phyloP scores from a whole-genome alignment of 768 basidiomycete species.

The Tricholoma sp. region DNA sequence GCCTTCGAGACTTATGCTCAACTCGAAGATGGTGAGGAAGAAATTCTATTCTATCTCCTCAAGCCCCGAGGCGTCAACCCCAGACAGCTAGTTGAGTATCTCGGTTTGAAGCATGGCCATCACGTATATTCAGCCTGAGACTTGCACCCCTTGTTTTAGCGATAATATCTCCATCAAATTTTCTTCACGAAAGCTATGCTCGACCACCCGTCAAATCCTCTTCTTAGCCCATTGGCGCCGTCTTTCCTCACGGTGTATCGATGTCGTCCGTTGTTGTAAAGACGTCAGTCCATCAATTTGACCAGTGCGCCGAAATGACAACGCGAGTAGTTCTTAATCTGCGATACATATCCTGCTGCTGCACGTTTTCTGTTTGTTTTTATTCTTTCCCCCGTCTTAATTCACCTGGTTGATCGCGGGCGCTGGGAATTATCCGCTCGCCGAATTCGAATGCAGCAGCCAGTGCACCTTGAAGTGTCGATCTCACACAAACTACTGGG shows the following conservation, averaged over 20 bases:
- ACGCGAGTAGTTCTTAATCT: slow-evolving; percentile 48
- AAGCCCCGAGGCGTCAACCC: slow-evolving; percentile 47
- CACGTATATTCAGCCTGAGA: neutral
- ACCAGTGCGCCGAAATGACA: slow-evolving; percentile 41
- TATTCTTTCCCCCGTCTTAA: neutral
- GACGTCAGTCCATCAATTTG: slow-evolving; percentile 43
- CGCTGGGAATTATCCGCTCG: slow-evolving; percentile 52
- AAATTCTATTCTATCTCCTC: slow-evolving; percentile 45
- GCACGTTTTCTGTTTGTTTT: slow-evolving; percentile 27
- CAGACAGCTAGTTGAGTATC: slow-evolving; percentile 49
- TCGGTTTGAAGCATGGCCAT: neutral
- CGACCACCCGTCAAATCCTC: slow-evolving; percentile 47
- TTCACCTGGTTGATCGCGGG: slow-evolving; percentile 1
- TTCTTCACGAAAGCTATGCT: slow-evolving; percentile 57
- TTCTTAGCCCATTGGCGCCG: slow-evolving; percentile 49
- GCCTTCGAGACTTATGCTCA: slow-evolving; percentile 41
- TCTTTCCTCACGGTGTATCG: slow-evolving; percentile 53
- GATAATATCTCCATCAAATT: slow-evolving; percentile 50
- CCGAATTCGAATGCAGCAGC: slow-evolving; percentile 45
- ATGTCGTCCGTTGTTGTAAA: slow-evolving; percentile 46
- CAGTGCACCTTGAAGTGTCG: slow-evolving; percentile 43
- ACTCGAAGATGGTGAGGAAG: slow-evolving; percentile 40
- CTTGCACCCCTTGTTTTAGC: slow-evolving; percentile 30
- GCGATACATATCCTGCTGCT: slow-evolving; percentile 47
- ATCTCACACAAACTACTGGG: slow-evolving; percentile 41